These are phyloP conservation scores for Diaporthe amygdali DNA, from an alignment of 2,329 filamentous ascomycete genomes.

Conservation along the genomic window DNA sequence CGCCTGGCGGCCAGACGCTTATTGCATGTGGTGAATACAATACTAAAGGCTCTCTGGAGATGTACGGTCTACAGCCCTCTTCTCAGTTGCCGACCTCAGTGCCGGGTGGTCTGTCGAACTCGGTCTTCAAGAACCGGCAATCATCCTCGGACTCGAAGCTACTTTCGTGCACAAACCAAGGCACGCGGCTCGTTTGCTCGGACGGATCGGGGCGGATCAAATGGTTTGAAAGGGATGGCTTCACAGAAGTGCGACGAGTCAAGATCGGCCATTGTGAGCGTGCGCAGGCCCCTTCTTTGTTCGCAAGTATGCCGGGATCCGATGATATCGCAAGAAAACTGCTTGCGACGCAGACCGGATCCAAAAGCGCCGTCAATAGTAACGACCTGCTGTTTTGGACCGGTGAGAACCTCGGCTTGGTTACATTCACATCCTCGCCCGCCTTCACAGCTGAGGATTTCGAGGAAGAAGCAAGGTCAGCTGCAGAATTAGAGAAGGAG, in stretches of 20 bases:
- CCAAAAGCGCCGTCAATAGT: conserved; percentile 44
- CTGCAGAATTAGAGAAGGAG: conserved; percentile 56
- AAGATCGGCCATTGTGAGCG: conserved; percentile 61
- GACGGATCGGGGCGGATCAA: conserved; percentile 85
- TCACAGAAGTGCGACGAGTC: conserved; percentile 61
- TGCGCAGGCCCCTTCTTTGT: conserved; percentile 52
- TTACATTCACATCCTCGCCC: conserved; percentile 64
- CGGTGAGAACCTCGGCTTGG: conserved; percentile 78
- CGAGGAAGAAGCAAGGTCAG: conserved; percentile 48
- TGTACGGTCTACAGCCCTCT: conserved; percentile 68
- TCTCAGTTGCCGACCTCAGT: conserved; percentile 27
- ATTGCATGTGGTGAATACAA: conserved; percentile 91
- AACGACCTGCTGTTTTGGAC: conserved; percentile 87
- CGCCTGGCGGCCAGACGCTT: conserved; percentile 64
- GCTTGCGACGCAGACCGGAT: conserved; percentile 57
- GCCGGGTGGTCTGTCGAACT: conserved; percentile 45
- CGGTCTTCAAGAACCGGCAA: conserved; percentile 77
- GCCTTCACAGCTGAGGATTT: conserved; percentile 58
- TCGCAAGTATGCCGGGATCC: conserved; percentile 55
- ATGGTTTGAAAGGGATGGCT: conserved; percentile 89
- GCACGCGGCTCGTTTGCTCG: conserved; percentile 79
- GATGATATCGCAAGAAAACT: conserved; percentile 85
- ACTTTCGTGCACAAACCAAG: conserved; percentile 81
- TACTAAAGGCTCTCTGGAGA: conserved; percentile 84
- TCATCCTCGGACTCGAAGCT: conserved; percentile 82